Conservation (phyloP, 331 rosid genomes). For the Malus hybrid region DNA sequence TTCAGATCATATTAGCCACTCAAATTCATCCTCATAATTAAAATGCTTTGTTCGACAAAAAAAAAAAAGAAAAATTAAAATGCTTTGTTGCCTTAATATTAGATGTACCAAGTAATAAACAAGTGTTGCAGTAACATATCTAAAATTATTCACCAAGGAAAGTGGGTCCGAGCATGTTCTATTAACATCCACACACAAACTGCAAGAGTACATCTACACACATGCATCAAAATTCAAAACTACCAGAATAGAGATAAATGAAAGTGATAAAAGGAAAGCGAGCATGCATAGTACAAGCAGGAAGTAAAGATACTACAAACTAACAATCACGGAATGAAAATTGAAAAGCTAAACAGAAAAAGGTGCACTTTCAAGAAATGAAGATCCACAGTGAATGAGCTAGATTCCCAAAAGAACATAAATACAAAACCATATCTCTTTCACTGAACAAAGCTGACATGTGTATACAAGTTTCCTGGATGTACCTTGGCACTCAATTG, state of each 20-base stretch:
- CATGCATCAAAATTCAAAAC: too few species aligned
- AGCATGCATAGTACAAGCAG: too few species aligned
- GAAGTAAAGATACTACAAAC: neutral
- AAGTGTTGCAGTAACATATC: neutral
- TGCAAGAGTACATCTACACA: too few species aligned
- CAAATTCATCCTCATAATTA: neutral
- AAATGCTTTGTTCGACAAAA: too few species aligned
- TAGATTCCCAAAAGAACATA: conserved; percentile 2
- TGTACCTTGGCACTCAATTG: conserved; percentile 90
- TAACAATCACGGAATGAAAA: neutral
- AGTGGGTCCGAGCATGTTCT: neutral
- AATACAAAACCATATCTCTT: neutral
- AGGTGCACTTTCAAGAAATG: neutral
- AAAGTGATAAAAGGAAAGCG: too few species aligned
- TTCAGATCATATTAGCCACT: neutral
- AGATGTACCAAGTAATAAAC: neutral
- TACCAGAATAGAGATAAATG: too few species aligned
- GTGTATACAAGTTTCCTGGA: neutral
- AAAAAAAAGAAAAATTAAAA: too few species aligned
- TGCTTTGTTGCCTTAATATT: neutral
- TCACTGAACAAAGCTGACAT: neutral
- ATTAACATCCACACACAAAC: too few species aligned
- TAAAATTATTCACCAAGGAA: too few species aligned
- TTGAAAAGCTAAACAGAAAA: neutral
- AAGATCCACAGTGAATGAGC: neutral